Evolutionary conservation across 768 basidiomycete species (phyloP).

Genomic region (Xerocomus spinulosus): DNA sequence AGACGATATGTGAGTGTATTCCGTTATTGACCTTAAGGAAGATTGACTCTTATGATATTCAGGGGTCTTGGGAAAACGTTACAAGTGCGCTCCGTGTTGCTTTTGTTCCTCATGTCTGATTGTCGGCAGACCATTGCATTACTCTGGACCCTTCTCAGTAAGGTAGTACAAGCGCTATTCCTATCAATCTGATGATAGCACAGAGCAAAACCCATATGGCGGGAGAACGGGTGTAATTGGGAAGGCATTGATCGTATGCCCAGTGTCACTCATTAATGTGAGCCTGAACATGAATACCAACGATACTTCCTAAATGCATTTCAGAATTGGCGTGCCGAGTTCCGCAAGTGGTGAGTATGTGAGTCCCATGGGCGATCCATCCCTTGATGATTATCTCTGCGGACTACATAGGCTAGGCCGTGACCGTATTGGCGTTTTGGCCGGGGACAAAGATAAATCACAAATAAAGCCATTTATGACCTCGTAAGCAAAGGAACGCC

Average conservation of each 20-base stretch:
- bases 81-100: slow-evolving; percentile 42
- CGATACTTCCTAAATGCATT: background rate
- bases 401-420: slow-evolving; percentile 49
- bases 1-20: slow-evolving; percentile 78
- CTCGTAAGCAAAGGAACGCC: slow-evolving; percentile 43
- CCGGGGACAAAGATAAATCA: slow-evolving; percentile 54
- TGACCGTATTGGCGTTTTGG: slow-evolving; percentile 53
- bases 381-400: background rate
- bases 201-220: slow-evolving; percentile 83
- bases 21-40: slow-evolving; percentile 1
- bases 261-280: slow-evolving; percentile 84
- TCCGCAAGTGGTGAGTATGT: slow-evolving; percentile 82
- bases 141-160: slow-evolving; percentile 89
- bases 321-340: slow-evolving; percentile 94
- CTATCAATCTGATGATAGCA: background rate
- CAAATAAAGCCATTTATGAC: slow-evolving; percentile 69
- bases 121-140: slow-evolving; percentile 69
- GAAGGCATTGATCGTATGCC: slow-evolving; percentile 91
- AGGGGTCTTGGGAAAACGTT: slow-evolving; percentile 98
- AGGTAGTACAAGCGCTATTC: slow-evolving; percentile 22
- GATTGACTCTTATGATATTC: slow-evolving; percentile 15
- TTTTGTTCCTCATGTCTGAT: slow-evolving; percentile 8
- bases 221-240: slow-evolving; percentile 51
- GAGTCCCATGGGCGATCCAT: no score
- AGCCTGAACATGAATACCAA: slow-evolving; percentile 18